Conservation (phyloP, 768 basidiomycete genomes). For the Boletus vermiculosoides region DNA sequence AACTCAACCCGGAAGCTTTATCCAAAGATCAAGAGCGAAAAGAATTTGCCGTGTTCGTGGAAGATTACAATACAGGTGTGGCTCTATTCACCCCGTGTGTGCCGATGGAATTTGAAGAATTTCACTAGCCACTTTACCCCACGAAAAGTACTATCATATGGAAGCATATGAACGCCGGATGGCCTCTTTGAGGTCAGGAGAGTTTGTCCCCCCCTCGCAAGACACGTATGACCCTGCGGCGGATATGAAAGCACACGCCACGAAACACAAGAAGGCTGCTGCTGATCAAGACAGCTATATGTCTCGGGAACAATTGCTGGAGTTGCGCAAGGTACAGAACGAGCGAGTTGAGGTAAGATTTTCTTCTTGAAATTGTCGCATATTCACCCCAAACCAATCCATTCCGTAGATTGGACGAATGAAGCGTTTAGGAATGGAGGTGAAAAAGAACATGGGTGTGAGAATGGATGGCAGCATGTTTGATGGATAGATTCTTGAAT, state of each 20-base stretch:
- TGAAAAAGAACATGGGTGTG: slow-evolving; percentile 82
- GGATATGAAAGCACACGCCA: slow-evolving; percentile 76
- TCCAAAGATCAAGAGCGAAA: slow-evolving; percentile 84
- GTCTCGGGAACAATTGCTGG: slow-evolving; percentile 74
- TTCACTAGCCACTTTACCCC: slow-evolving; percentile 76
- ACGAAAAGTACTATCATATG: slow-evolving; percentile 96
- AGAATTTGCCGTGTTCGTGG: slow-evolving; percentile 78
- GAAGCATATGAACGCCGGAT: slow-evolving; percentile 81
- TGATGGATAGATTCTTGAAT: slow-evolving; percentile 36
- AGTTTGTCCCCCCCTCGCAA: slow-evolving; percentile 68
- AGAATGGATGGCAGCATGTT: slow-evolving; percentile 77
- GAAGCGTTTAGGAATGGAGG: slow-evolving; percentile 86
- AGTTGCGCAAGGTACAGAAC: slow-evolving; percentile 78
- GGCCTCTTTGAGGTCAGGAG: slow-evolving; percentile 81
- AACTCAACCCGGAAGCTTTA: slow-evolving; percentile 85
- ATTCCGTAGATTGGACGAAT: slow-evolving; percentile 65
- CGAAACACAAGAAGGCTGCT: slow-evolving; percentile 64
- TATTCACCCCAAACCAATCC: not conserved
- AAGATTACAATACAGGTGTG: slow-evolving; percentile 81
- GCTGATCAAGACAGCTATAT: slow-evolving; percentile 74
- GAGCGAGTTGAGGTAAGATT: slow-evolving; percentile 73
- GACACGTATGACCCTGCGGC: slow-evolving; percentile 80
- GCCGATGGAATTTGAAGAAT: not conserved
- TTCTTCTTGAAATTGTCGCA: not conserved
- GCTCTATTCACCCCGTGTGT: not conserved